Conservation (phyloP, 768 basidiomycete genomes). For the Cystobasidium ongulense region DNA sequence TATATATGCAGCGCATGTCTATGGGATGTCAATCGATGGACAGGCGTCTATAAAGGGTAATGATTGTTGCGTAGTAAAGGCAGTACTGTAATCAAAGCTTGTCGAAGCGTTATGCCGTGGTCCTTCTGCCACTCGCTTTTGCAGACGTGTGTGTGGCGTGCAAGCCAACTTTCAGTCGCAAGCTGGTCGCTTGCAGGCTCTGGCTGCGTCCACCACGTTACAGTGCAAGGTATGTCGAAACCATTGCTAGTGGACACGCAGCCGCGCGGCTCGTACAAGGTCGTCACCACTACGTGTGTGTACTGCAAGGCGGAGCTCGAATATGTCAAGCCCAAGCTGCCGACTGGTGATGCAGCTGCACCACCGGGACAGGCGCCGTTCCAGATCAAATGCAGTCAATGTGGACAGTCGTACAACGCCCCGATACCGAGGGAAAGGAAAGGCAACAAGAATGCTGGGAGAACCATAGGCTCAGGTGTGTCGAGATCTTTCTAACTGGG, state of each 20-base stretch:
- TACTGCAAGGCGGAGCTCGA: slow-evolving; percentile 39
- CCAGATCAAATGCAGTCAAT: slow-evolving; percentile 63
- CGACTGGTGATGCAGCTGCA: slow-evolving; percentile 37
- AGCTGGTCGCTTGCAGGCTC: too few relatives aligned
- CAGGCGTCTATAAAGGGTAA: too few relatives aligned
- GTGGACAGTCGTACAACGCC: slow-evolving; percentile 50
- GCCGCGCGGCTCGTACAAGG: not conserved
- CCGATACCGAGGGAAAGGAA: slow-evolving; percentile 42
- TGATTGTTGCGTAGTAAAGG: too few relatives aligned
- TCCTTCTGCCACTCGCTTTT: too few relatives aligned
- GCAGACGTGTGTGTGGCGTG: too few relatives aligned
- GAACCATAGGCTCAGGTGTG: slow-evolving; percentile 22
- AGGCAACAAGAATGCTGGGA: slow-evolving; percentile 52
- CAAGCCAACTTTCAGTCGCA: too few relatives aligned
- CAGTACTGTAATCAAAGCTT: too few relatives aligned
- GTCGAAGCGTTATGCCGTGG: too few relatives aligned
- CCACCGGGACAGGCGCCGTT: slow-evolving; percentile 55
- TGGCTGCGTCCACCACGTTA: not conserved
- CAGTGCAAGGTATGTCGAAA: not conserved
- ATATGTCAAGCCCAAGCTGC: slow-evolving; percentile 50
- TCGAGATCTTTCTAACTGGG: not conserved
- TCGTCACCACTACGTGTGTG: slow-evolving; percentile 28
- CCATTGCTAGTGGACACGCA: not conserved
- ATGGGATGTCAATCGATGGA: too few relatives aligned
- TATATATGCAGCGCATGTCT: too few relatives aligned